phyloP scores from a whole-genome alignment of 495 filamentous ascomycete species.

The Alectoria sarmentosa region DNA sequence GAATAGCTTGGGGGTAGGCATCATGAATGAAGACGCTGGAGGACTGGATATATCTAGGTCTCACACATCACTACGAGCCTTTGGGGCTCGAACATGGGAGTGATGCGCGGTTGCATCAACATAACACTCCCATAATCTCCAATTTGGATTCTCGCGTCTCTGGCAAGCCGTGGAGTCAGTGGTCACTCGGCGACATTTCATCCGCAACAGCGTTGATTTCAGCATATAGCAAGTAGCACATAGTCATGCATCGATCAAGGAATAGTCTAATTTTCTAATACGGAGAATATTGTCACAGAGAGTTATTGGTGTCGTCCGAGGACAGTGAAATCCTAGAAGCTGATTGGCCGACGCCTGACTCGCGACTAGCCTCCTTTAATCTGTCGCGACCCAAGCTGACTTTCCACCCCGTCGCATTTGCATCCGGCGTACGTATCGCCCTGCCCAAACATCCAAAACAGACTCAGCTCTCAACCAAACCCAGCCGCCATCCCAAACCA shows the following conservation, averaged over 20 bases:
- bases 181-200: not conserved
- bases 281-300: not conserved
- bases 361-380: slow-evolving; percentile 10
- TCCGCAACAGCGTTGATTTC: not conserved
- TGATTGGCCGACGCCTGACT: slow-evolving; percentile 16
- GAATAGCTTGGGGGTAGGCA: not conserved
- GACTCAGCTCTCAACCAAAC: slow-evolving; percentile 6
- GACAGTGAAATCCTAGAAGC: slow-evolving; percentile 5
- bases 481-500: not conserved
- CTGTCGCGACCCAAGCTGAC: slow-evolving; percentile 7
- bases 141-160: not conserved
- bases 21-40: not conserved
- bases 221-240: not conserved
- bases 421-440: slow-evolving; percentile 3
- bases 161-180: not conserved
- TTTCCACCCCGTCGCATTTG: not conserved
- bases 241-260: not conserved
- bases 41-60: not conserved
- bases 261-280: not conserved
- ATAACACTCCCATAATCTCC: not conserved
- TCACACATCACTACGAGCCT: not conserved
- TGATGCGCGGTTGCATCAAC: not conserved
- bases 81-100: not conserved
- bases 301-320: no score
- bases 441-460: not conserved